Conservation (phyloP, 1,139 yeast genomes). For the Kluyveromyces sp. region DNA sequence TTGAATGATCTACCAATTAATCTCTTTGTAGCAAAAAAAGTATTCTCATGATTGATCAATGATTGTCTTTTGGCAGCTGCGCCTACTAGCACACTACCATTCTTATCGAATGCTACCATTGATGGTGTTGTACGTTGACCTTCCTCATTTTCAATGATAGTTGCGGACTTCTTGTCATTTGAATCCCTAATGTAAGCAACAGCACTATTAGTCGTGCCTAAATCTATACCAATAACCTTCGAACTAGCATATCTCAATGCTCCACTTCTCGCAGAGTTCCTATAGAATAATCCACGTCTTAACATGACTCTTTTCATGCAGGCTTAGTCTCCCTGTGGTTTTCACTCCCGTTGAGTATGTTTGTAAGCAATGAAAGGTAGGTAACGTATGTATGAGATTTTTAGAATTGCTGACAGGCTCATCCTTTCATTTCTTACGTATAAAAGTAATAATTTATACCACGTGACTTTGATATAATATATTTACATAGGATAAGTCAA, state of each 20-base stretch:
- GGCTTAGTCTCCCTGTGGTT: background rate
- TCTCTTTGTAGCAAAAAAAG: conserved; percentile 69
- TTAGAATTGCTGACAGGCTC: too few species aligned
- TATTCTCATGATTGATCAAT: conserved; percentile 54
- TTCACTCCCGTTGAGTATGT: too few species aligned
- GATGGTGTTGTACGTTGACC: conserved; percentile 72
- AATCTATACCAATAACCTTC: conserved; percentile 63
- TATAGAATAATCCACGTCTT: background rate
- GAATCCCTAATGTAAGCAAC: conserved; percentile 43
- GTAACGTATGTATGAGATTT: too few species aligned
- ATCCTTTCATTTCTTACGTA: background rate
- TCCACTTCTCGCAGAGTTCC: background rate
- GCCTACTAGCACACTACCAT: conserved; percentile 46
- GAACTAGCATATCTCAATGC: conserved; percentile 12
- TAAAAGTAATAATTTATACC: background rate
- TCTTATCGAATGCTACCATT: conserved; percentile 49
- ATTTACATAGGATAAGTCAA: too few species aligned
- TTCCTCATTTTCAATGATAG: conserved; percentile 57
- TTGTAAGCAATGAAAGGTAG: too few species aligned
- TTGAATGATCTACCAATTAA: conserved; percentile 59
- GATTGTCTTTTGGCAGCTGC: conserved; percentile 62
- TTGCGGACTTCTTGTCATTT: conserved; percentile 40
- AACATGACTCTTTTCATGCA: background rate
- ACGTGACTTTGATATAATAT: background rate
- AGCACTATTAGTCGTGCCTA: conserved; percentile 79